Conservation (phyloP, 129 eudicot species). For the Saussurea involucrata region DNA sequence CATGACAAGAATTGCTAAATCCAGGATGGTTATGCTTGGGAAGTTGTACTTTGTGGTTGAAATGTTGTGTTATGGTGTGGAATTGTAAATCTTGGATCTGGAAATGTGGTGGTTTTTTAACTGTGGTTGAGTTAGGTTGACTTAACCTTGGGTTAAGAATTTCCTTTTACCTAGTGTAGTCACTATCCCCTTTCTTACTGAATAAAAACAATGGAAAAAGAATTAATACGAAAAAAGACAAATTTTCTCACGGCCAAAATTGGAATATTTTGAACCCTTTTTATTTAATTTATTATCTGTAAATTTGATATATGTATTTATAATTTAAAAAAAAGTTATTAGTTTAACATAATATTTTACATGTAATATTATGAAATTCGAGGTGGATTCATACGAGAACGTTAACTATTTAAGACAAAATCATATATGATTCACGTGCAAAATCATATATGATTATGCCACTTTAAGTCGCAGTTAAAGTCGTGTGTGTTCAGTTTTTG, state of each 20-base stretch:
- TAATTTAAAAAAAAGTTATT: too few relatives aligned
- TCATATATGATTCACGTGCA: too few relatives aligned
- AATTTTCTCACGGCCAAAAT: not conserved
- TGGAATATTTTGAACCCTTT: not conserved
- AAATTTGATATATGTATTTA: not conserved
- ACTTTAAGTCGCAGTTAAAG: too few relatives aligned
- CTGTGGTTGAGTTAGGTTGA: constrained; percentile 35
- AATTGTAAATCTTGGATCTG: not conserved
- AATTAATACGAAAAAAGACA: not conserved
- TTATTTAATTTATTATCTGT: not conserved
- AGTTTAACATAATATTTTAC: too few relatives aligned
- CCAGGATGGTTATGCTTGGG: not conserved
- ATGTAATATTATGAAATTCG: too few relatives aligned
- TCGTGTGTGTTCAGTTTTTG: too few relatives aligned
- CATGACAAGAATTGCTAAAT: not conserved
- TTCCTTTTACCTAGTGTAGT: constrained; percentile 35
- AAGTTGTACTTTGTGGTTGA: not conserved
- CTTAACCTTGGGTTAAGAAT: constrained; percentile 9
- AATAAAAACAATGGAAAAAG: not conserved
- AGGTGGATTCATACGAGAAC: too few relatives aligned
- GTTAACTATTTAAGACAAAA: too few relatives aligned
- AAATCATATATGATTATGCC: too few relatives aligned
- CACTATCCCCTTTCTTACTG: constrained; percentile 26
- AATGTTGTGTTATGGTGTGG: not conserved
- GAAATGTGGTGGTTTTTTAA: not conserved